A percentile compares a stretch with the other conserved stretches of the same genome.
phyloP scores from a whole-genome alignment of 2,329 filamentous ascomycete species.

The Zasmidium citrigriseum region DNA sequence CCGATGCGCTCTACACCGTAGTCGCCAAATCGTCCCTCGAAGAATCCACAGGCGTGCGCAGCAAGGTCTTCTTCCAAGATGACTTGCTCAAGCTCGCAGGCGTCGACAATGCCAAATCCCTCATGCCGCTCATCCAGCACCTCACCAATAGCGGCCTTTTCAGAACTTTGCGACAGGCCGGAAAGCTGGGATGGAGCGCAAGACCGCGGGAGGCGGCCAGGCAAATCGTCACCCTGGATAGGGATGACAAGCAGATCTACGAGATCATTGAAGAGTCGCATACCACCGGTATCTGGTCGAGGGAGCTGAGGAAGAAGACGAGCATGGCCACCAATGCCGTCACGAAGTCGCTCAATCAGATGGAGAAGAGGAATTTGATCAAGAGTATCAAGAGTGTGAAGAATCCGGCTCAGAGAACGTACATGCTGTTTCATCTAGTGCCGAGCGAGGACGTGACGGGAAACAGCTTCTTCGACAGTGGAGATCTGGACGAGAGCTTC shows the following conservation, averaged over 20 bases:
- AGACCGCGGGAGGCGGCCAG: slow-evolving; percentile 26
- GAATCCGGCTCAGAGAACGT: slow-evolving; percentile 89
- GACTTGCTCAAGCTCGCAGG: slow-evolving; percentile 30
- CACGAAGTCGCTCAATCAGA: slow-evolving; percentile 77
- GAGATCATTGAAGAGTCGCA: slow-evolving; percentile 83
- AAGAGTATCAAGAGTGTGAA: slow-evolving; percentile 90
- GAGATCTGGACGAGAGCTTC: slow-evolving; percentile 84
- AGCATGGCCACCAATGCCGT: slow-evolving; percentile 82
- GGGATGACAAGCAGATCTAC: slow-evolving; percentile 84
- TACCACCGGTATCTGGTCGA: slow-evolving; percentile 86
- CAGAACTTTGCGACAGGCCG: slow-evolving; percentile 31
- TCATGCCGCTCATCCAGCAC: slow-evolving; percentile 35
- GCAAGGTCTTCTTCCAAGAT: slow-evolving; percentile 35
- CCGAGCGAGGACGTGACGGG: slow-evolving; percentile 90
- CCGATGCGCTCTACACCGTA: slow-evolving; percentile 32
- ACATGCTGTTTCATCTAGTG: slow-evolving; percentile 82
- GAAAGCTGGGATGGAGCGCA: slow-evolving; percentile 32
- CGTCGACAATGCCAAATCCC: slow-evolving; percentile 19
- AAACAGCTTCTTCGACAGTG: slow-evolving; percentile 91
- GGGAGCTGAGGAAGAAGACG: slow-evolving; percentile 72
- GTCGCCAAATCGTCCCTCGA: slow-evolving; percentile 27
- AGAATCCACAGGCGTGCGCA: slow-evolving; percentile 22
- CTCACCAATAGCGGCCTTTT: slow-evolving; percentile 33
- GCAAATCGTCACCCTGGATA: slow-evolving; percentile 49
- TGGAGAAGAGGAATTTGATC: slow-evolving; percentile 81